Conservation (phyloP, 176 grass and related monocot genomes). For the Triticum timopheevii region DNA sequence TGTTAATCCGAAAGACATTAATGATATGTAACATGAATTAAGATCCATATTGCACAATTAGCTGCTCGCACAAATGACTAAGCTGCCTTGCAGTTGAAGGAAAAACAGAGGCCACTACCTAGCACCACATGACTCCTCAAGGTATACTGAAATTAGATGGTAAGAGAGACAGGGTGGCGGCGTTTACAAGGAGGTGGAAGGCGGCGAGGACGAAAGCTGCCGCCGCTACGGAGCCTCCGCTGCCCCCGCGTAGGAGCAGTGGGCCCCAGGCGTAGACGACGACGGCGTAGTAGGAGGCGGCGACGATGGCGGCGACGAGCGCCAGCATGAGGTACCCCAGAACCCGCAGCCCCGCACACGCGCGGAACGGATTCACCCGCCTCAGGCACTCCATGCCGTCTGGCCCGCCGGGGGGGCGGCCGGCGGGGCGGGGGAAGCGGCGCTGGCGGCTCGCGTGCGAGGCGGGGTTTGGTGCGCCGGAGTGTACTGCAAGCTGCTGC, state of each 20-base stretch:
- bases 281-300: slow-evolving; percentile 78
- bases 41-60: neutral
- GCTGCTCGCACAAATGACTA: too few relatives aligned
- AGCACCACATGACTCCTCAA: neutral
- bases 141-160: neutral
- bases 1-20: neutral
- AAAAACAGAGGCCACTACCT: neutral
- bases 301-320: slow-evolving; percentile 61
- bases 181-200: slow-evolving; percentile 72
- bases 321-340: slow-evolving; percentile 75
- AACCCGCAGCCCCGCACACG: slow-evolving; percentile 50
- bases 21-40: neutral
- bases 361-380: slow-evolving; percentile 62
- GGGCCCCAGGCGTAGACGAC: slow-evolving; percentile 76
- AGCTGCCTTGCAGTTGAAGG: neutral
- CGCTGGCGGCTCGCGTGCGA: slow-evolving; percentile 12
- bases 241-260: slow-evolving; percentile 26
- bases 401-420: neutral
- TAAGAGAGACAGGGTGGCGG: neutral
- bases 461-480: neutral
- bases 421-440: neutral
- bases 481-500: neutral
- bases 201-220: slow-evolving; percentile 42
- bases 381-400: slow-evolving; percentile 56
- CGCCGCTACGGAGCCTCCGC: slow-evolving; percentile 11